Conservation (phyloP, 1,284 basidiomycete genomes). For the Melampsora larici-populina region DNA sequence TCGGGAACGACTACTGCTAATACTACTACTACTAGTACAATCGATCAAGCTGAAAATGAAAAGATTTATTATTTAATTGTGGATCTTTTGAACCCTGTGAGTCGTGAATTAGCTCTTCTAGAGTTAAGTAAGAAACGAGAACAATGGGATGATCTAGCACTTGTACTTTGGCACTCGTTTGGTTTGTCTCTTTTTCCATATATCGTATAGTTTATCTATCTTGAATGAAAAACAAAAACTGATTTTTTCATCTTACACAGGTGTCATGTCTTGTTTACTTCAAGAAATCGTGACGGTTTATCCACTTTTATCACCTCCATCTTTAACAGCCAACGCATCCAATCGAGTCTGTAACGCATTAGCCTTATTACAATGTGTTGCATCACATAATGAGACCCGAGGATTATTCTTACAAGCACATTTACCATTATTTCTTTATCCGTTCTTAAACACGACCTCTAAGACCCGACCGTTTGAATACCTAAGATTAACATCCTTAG, state of each 20-base stretch:
- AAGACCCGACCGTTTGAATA: slow-evolving; percentile 99
- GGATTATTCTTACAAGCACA: slow-evolving; percentile 89
- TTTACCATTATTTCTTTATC: slow-evolving; percentile 97
- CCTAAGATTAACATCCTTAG: slow-evolving; percentile 90
- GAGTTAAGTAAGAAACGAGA: slow-evolving; percentile 99
- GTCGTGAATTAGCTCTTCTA: slow-evolving; percentile 80
- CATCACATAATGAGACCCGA: slow-evolving; percentile 87
- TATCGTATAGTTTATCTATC: too few species aligned
- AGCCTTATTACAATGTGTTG: slow-evolving; percentile 94
- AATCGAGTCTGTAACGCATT: slow-evolving; percentile 99
- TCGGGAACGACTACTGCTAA: too few species aligned
- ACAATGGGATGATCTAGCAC: slow-evolving; percentile 95
- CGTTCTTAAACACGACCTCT: slow-evolving; percentile 97
- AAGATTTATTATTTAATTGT: slow-evolving; percentile 79
- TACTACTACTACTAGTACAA: too few species aligned
- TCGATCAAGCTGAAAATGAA: slow-evolving; percentile 61
- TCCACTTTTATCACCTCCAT: slow-evolving; percentile 89
- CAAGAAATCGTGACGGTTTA: slow-evolving; percentile 99
- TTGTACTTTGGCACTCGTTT: slow-evolving; percentile 98
- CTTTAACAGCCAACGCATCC: slow-evolving; percentile 95
- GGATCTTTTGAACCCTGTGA: slow-evolving; percentile 72
- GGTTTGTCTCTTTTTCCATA: slow-evolving; percentile 62
- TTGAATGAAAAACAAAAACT: too few species aligned
- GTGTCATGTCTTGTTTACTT: slow-evolving; percentile 96
- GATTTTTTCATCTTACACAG: slow-evolving; percentile 58